These are phyloP conservation scores for Tetradesmus lagerheimii DNA, from an alignment of 139 green algal species.

Conservation along the genomic window DNA sequence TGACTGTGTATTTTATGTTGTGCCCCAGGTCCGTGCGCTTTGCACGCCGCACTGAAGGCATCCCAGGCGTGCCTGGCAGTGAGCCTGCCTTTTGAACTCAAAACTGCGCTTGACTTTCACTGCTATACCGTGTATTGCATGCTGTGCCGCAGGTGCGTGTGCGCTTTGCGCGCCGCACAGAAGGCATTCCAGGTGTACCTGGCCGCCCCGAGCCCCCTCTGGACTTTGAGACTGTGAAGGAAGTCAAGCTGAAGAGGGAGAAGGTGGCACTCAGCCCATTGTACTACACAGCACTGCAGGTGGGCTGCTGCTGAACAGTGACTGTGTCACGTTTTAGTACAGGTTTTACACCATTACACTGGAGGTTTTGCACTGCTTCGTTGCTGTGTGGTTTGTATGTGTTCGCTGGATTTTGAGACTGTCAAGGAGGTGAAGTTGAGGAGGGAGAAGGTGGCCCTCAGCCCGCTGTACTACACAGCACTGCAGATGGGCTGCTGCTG, in stretches of 20 bases:
- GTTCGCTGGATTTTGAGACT: no score
- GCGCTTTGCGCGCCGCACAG: slow-evolving; percentile 70
- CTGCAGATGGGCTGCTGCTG: slow-evolving; percentile 39
- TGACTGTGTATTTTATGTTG: no score
- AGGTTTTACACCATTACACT: no score
- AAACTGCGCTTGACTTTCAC: no score
- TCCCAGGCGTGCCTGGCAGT: slow-evolving; percentile 81
- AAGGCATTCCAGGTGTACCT: slow-evolving; percentile 81
- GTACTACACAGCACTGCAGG: slow-evolving; percentile 69
- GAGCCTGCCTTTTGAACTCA: no score
- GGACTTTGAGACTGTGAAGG: slow-evolving; percentile 2
- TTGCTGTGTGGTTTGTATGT: no score
- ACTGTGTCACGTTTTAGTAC: no score
- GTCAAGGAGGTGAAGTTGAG: slow-evolving; percentile 24
- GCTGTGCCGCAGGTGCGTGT: slow-evolving; percentile 61
- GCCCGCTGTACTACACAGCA: slow-evolving; percentile 78
- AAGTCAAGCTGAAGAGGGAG: slow-evolving; percentile 66
- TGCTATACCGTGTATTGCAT: neutral
- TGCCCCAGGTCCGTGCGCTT: slow-evolving; percentile 78
- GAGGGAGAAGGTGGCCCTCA: slow-evolving; percentile 84
- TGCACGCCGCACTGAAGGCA: slow-evolving; percentile 66
- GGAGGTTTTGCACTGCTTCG: no score
- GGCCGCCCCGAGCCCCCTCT: slow-evolving; percentile 62
- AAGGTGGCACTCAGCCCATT: slow-evolving; percentile 83
- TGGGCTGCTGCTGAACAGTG: neutral